Evolutionary conservation across 495 filamentous ascomycete genomes (phyloP).

Genomic region (Jackrogersella multiformis): DNA sequence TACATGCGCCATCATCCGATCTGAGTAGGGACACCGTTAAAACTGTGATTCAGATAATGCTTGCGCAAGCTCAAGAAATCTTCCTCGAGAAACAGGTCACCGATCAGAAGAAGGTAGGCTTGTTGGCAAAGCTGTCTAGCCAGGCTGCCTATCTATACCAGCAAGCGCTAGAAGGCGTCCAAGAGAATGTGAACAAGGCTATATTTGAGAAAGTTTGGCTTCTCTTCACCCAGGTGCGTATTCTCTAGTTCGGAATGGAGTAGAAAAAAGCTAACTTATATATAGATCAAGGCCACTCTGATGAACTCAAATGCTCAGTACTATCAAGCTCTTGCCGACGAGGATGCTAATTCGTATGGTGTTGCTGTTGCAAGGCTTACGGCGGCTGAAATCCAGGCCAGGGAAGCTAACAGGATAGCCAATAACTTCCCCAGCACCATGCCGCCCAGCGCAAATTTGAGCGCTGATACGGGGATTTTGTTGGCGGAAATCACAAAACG

Average conservation of each 20-base stretch:
- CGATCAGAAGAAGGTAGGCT: conserved; percentile 90
- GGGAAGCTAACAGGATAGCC: conserved; percentile 78
- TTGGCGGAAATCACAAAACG: conserved; percentile 84
- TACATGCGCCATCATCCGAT: conserved; percentile 95
- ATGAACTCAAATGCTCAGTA: conserved; percentile 90
- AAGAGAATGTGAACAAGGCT: conserved; percentile 90
- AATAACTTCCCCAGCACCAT: conserved; percentile 82
- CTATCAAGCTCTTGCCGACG: conserved; percentile 91
- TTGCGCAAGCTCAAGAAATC: conserved; percentile 95
- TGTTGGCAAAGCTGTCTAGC: conserved; percentile 90
- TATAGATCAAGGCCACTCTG: conserved; percentile 80
- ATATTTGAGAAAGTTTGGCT: conserved; percentile 98
- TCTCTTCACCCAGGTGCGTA: conserved; percentile 75
- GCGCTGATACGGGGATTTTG: conserved; percentile 75
- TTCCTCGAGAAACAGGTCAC: conserved; percentile 96
- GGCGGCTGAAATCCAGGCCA: conserved; percentile 76
- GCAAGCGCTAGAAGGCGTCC: conserved; percentile 86
- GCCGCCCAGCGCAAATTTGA: conserved; percentile 83
- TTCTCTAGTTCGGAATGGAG: not conserved
- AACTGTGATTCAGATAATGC: conserved; percentile 88
- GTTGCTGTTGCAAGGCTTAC: conserved; percentile 85
- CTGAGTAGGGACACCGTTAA: conserved; percentile 95
- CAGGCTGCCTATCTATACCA: conserved; percentile 89
- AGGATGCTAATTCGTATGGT: conserved; percentile 87
- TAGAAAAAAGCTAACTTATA: not conserved